These are phyloP conservation scores for Avena sativa DNA, from an alignment of 176 grass and related monocot species.

Conservation along the genomic window DNA sequence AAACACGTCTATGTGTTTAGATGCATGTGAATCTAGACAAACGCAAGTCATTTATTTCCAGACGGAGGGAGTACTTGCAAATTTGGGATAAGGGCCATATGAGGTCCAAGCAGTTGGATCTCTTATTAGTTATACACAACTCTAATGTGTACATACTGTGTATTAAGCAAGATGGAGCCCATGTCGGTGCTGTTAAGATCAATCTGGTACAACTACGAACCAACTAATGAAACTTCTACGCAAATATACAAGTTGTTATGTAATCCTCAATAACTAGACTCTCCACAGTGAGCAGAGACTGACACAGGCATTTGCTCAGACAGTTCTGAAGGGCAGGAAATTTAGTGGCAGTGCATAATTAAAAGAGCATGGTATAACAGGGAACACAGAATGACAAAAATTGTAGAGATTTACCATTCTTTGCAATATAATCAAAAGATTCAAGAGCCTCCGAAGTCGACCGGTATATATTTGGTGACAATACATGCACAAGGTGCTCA, in stretches of 20 bases:
- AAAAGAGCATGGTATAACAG: constrained; percentile 1
- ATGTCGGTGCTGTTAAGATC: background rate
- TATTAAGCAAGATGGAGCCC: background rate
- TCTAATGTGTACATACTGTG: background rate
- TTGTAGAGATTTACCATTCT: constrained; percentile 60
- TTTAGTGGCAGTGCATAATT: background rate
- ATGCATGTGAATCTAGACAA: too few species aligned
- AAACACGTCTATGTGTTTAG: too few species aligned
- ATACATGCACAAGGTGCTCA: constrained; percentile 83
- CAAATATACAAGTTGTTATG: background rate
- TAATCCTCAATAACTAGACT: constrained; percentile 4
- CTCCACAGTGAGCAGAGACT: background rate
- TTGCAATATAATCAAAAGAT: constrained; percentile 97
- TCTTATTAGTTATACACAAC: background rate
- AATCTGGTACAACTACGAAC: background rate
- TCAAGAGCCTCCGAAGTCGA: constrained; percentile 87
- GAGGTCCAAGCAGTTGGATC: background rate
- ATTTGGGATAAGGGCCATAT: background rate
- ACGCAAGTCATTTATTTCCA: too few species aligned
- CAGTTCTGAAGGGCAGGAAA: background rate
- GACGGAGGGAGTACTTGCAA: too few species aligned
- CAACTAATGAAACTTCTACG: background rate
- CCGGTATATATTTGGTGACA: constrained; percentile 98
- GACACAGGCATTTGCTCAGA: background rate
- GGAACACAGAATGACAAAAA: background rate